phyloP scores from a whole-genome alignment of 768 basidiomycete genomes.

The Podaxis mareebaensis region DNA sequence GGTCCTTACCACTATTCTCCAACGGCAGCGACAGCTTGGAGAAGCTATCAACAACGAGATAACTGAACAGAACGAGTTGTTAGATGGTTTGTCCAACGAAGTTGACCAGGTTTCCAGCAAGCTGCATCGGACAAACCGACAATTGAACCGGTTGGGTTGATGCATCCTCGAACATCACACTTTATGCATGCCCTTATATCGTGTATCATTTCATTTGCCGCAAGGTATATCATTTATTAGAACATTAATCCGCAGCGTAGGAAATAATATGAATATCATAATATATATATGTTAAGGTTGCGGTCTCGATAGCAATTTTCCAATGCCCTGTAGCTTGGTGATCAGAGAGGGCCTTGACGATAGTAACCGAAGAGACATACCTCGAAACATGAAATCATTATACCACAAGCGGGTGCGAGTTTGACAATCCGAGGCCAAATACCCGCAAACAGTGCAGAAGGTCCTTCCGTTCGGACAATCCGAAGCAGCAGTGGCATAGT shows the following conservation, averaged over 20 bases:
- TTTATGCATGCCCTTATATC: neutral
- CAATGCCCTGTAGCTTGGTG: slow-evolving; percentile 50
- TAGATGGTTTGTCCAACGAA: slow-evolving; percentile 76
- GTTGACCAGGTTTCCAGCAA: slow-evolving; percentile 80
- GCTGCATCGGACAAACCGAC: slow-evolving; percentile 76
- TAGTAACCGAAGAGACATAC: slow-evolving; percentile 38
- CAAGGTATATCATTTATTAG: slow-evolving; percentile 16
- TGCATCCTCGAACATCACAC: neutral
- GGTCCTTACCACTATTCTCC: slow-evolving; percentile 77
- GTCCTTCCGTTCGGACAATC: slow-evolving; percentile 80
- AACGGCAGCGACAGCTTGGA: slow-evolving; percentile 84
- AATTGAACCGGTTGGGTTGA: slow-evolving; percentile 77
- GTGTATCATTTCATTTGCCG: slow-evolving; percentile 11
- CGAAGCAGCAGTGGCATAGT: slow-evolving; percentile 66
- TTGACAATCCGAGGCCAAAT: slow-evolving; percentile 87
- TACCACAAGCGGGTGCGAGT: slow-evolving; percentile 96
- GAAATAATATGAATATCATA: slow-evolving; percentile 26
- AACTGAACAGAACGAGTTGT: slow-evolving; percentile 77
- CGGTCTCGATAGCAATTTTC: slow-evolving; percentile 46
- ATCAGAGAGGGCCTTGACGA: slow-evolving; percentile 17
- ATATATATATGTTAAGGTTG: slow-evolving; percentile 32
- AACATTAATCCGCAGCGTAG: slow-evolving; percentile 18
- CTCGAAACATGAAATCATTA: slow-evolving; percentile 98
- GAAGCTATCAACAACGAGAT: slow-evolving; percentile 86
- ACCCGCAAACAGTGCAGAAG: slow-evolving; percentile 79